A percentile compares a stretch with the other conserved stretches of the same genome.
Conservation (phyloP, 164 flowering plant genomes). For the grape (Vitis vinifera) region ASM3070453v1 NC_081812.1:21701501-21702000, state of each 20-base stretch:
- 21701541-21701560: conserved; percentile 52
- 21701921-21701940: not conserved
- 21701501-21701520: conserved; percentile 46
- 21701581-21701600: conserved; percentile 65
- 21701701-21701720: conserved; percentile 32
- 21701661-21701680: conserved; percentile 79
- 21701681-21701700: conserved; percentile 74
- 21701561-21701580: conserved; percentile 58
- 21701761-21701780: not conserved
- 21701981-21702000: not conserved
- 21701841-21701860: not conserved
- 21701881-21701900: not conserved
- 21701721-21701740: conserved; percentile 2
- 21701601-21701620: conserved; percentile 52
- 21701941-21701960: not conserved
- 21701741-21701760: not conserved
- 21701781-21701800: not conserved
- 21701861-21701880: not conserved
- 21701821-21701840: not conserved
- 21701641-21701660: conserved; percentile 75
- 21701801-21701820: not conserved
- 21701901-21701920: not conserved
- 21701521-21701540: conserved; percentile 53
- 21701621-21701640: conserved; percentile 93
- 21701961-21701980: not conserved